These are phyloP conservation scores for Gossypium davidsonii DNA, from an alignment of 441 rosid species.

Conservation along the genomic window DNA sequence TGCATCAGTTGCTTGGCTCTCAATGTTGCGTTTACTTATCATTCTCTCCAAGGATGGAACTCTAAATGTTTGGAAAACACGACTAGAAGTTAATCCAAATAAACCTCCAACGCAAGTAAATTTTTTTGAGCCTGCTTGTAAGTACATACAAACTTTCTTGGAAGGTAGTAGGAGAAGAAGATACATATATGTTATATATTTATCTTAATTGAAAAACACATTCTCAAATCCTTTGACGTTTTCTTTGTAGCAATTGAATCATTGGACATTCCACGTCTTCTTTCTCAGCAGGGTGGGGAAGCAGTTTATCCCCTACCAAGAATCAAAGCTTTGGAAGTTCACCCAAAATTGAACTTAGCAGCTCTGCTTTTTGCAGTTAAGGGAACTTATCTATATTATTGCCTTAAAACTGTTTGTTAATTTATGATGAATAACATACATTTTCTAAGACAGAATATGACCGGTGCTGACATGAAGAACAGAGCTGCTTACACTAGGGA, in stretches of 20 bases:
- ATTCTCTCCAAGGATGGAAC: constrained; percentile 90
- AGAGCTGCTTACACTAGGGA: constrained; percentile 89
- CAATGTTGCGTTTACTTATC: constrained; percentile 76
- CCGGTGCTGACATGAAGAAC: constrained; percentile 59
- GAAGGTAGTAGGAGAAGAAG: not conserved
- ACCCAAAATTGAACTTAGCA: constrained; percentile 87
- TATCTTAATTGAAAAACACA: not conserved
- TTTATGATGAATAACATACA: constrained; percentile 19
- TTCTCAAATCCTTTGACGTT: constrained; percentile 12
- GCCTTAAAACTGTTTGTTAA: constrained; percentile 3
- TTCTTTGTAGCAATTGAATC: constrained; percentile 78
- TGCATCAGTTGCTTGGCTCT: constrained; percentile 83
- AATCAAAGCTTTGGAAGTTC: constrained; percentile 81
- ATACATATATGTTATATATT: not conserved
- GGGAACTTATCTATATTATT: constrained; percentile 24
- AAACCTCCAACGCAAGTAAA: constrained; percentile 90
- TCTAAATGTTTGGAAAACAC: constrained; percentile 94
- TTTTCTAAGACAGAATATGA: constrained; percentile 52
- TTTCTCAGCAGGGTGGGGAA: constrained; percentile 97
- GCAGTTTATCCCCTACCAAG: constrained; percentile 93
- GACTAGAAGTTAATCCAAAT: constrained; percentile 74
- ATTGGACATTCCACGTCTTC: constrained; percentile 80
- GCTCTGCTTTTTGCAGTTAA: constrained; percentile 88
- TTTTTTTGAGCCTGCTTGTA: constrained; percentile 94
- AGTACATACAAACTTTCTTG: constrained; percentile 15